Conservation (phyloP, 2,329 filamentous ascomycete genomes). For the Colletotrichum sp. region DNA sequence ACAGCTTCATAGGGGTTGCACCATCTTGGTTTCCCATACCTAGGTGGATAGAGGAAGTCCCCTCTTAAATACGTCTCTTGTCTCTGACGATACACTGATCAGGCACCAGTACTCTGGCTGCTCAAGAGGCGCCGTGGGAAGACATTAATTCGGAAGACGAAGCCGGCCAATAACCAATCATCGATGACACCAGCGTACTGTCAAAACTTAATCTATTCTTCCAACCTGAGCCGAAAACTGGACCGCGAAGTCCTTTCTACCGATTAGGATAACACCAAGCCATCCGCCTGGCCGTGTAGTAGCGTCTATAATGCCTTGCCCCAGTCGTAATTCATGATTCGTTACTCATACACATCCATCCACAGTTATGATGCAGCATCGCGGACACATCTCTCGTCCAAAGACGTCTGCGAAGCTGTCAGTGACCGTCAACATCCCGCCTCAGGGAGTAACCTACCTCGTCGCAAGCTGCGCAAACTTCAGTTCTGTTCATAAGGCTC, state of each 20-base stretch:
- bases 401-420: background rate
- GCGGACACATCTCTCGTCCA: too few relatives aligned
- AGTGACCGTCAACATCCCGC: rapidly evolving
- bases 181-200: background rate
- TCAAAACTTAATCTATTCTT: background rate
- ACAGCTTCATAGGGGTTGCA: too few relatives aligned
- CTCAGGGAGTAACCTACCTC: background rate
- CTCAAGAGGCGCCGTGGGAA: background rate
- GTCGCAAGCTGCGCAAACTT: background rate
- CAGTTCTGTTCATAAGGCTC: rapidly evolving
- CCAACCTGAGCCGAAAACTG: background rate
- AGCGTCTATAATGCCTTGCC: background rate
- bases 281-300: rapidly evolving
- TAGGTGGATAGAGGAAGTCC: background rate
- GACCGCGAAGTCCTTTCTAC: background rate
- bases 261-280: background rate
- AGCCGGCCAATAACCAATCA: background rate
- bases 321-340: background rate
- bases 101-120: background rate
- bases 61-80: background rate
- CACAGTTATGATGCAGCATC: too few relatives aligned
- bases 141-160: background rate
- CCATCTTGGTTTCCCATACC: background rate
- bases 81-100: background rate
- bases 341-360: background rate